Evolutionary conservation across 352 stramenopile genomes (phyloP), one percentile per base, ranked within the genome.

Genomic region (Phytopythium ostracodes): DNA sequence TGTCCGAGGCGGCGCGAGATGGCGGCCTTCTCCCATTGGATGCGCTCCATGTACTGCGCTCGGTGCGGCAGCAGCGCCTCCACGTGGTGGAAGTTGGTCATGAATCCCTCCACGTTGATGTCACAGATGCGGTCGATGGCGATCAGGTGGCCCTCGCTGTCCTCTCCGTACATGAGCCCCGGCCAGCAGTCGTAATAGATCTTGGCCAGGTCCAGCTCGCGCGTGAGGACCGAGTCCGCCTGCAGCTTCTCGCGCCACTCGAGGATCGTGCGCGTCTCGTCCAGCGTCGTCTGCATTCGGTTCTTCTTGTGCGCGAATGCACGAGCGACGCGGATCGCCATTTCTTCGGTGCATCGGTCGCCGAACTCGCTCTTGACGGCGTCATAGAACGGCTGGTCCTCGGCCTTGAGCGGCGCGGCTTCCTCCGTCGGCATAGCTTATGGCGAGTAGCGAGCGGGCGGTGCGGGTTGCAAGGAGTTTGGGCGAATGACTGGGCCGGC

Each of bases 21-120:
- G n/a, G 77, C 79, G 4, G 59, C 69, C 63, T 91, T 91, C 65
- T 91, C 80, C 79, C 79, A 88, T 65, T 91, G 81, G 49, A 92
- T 80, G 17, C 77, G 79, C 63, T 94, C 85, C 79, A 91, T 91
- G 60, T 88, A 87, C 68, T 91, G 82, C 51, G 75, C 75, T 25
- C 83, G 79, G 62, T 91, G 77, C 3, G 78, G 76, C 27, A 92
- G 62, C 29, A 92, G 67, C 24, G 81, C 54, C 24, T 91, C 79
- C 15, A 88, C 59, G 43, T 76, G 65, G 22, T 53, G 38, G 53
- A 94, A 91, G 25, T 80, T 71, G 57, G 80, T 77, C 53, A 87
- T 73, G 60, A 89, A 78, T 1, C 71, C 70, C 20, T 91, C 81
- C 11, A 82, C 36, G 29, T 84, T 76, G 58, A 92, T 91, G 25